Conservation (phyloP, 192 early-diverging fungal genomes). For the Phlyctochytrium arcticum region DNA sequence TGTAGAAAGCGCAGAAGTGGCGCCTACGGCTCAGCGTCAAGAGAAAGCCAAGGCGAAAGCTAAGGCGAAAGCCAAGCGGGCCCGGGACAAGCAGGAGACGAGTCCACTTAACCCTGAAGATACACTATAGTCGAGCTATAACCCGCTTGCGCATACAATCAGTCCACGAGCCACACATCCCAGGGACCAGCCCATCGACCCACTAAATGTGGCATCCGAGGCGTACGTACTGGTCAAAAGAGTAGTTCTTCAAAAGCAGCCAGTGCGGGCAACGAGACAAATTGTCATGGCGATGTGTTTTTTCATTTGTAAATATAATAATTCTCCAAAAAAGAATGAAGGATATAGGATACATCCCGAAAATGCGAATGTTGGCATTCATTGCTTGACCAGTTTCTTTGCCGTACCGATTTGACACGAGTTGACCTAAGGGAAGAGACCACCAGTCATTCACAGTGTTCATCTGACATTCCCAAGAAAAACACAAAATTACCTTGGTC, state of each 20-base stretch:
- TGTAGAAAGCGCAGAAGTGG: too few species aligned
- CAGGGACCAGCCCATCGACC: neutral
- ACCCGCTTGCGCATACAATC: neutral
- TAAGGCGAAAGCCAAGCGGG: too few species aligned
- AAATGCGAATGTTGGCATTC: neutral
- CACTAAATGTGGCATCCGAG: neutral
- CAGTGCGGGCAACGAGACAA: neutral
- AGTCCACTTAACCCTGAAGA: too few species aligned
- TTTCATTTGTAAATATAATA: neutral
- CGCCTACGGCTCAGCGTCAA: neutral
- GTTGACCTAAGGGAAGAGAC: conserved; percentile 58
- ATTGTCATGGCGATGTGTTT: neutral
- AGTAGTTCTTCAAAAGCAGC: neutral
- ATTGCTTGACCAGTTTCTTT: neutral
- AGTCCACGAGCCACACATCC: neutral
- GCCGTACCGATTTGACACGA: conserved; percentile 75
- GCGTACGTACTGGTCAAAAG: neutral
- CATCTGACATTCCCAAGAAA: conserved; percentile 1
- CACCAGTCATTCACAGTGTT: neutral
- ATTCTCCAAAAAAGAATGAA: neutral
- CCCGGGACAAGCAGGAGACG: too few species aligned
- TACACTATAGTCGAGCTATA: neutral
- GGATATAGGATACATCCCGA: neutral
- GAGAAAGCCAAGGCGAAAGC: neutral
- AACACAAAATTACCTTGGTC: too few species aligned